These are phyloP conservation scores for Suillus variegatus DNA, from an alignment of 768 basidiomycete species.

Conservation along the genomic window DNA sequence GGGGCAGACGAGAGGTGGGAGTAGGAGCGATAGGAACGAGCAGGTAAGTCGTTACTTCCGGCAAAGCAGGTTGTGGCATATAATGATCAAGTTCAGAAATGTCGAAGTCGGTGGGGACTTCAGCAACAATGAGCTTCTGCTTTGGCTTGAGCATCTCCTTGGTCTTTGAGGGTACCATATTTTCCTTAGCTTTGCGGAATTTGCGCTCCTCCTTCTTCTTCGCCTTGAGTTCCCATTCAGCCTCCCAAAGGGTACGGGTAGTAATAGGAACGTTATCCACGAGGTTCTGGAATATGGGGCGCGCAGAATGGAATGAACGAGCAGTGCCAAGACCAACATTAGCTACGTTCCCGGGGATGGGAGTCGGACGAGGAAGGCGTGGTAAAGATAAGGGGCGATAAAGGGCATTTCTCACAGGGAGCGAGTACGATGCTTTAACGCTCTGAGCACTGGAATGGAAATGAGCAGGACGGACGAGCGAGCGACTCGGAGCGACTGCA, in stretches of 20 bases:
- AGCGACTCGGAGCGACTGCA: conserved; percentile 5
- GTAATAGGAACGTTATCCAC: conserved; percentile 80
- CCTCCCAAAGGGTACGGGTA: conserved; percentile 71
- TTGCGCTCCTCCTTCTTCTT: conserved; percentile 42
- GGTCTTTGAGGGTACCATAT: conserved; percentile 19
- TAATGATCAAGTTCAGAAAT: conserved; percentile 59
- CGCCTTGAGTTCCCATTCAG: conserved; percentile 64
- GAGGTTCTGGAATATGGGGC: conserved; percentile 79
- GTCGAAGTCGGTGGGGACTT: conserved; percentile 14
- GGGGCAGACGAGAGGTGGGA: conserved; percentile 64
- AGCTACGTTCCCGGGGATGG: conserved; percentile 48
- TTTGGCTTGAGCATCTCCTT: conserved; percentile 32
- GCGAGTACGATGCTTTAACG: conserved; percentile 59
- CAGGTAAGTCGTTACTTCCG: conserved; percentile 60
- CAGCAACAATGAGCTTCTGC: conserved; percentile 9
- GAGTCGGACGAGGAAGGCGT: conserved; percentile 59
- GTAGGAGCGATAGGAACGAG: conserved; percentile 79
- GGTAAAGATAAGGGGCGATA: conserved; percentile 44
- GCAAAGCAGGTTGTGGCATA: conserved; percentile 45
- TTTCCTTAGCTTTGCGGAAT: conserved; percentile 24
- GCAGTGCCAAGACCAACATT: conserved; percentile 79
- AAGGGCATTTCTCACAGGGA: conserved; percentile 54
- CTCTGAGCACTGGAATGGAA: conserved; percentile 24
- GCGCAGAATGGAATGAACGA: conserved; percentile 71
- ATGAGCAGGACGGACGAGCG: conserved; percentile 17